phyloP scores from a whole-genome alignment of 306 rosid genomes.

The Vigna nakashimae region DNA sequence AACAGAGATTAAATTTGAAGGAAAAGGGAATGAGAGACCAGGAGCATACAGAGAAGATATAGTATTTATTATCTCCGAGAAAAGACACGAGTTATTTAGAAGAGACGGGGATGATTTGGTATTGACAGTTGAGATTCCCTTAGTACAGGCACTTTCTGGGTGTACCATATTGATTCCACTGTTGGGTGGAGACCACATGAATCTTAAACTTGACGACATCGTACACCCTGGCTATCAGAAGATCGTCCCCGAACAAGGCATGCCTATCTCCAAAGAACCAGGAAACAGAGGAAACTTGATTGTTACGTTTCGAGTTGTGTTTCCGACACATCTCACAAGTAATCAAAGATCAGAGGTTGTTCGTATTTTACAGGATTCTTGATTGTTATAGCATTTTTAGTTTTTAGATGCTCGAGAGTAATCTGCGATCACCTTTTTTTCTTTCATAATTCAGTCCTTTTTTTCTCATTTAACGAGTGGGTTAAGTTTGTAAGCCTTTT shows the following conservation, averaged over 20 bases:
- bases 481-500: slow-evolving; percentile 7
- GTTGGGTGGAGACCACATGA: slow-evolving; percentile 66
- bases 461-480: background rate
- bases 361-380: slow-evolving; percentile 56
- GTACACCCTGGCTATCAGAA: slow-evolving; percentile 66
- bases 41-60: slow-evolving; percentile 63
- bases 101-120: slow-evolving; percentile 87
- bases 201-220: slow-evolving; percentile 56
- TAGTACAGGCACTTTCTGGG: slow-evolving; percentile 76
- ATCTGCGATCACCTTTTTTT: background rate
- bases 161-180: slow-evolving; percentile 66
- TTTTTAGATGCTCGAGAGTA: background rate
- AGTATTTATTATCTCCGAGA: slow-evolving; percentile 61
- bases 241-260: slow-evolving; percentile 68
- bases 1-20: slow-evolving; percentile 82
- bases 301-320: slow-evolving; percentile 64
- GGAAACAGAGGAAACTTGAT: slow-evolving; percentile 71
- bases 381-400: slow-evolving; percentile 10
- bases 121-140: slow-evolving; percentile 60
- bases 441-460: background rate
- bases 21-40: slow-evolving; percentile 66
- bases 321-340: slow-evolving; percentile 65
- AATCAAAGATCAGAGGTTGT: slow-evolving; percentile 65
- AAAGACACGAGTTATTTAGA: slow-evolving; percentile 60
- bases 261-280: slow-evolving; percentile 59